These are phyloP conservation scores for Adansonia grandidieri DNA, from an alignment of 441 rosid genomes.

Conservation along the genomic window DNA sequence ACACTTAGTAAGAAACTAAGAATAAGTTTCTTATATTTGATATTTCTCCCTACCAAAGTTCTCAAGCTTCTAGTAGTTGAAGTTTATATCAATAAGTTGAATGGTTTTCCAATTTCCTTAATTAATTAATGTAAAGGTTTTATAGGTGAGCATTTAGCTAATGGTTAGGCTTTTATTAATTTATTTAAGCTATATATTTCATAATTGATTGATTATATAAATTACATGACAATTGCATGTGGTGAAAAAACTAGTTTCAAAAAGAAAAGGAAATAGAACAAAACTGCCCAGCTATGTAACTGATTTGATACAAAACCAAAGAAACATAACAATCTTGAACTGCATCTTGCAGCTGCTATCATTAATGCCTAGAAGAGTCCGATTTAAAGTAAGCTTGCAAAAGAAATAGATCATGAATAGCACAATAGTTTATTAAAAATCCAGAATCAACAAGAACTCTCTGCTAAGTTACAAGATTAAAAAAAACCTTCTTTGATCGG, in stretches of 20 bases:
- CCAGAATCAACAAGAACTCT: neutral
- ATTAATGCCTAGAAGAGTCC: neutral
- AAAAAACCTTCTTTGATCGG: constrained; percentile 55
- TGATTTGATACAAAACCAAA: neutral
- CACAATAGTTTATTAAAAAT: neutral
- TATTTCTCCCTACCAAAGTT: neutral
- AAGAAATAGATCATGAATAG: neutral
- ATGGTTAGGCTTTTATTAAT: neutral
- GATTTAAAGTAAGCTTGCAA: neutral
- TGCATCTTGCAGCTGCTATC: neutral
- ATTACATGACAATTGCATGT: neutral
- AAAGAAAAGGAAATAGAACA: neutral
- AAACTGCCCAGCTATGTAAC: neutral
- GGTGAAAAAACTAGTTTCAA: neutral
- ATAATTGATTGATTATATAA: neutral
- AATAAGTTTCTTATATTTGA: neutral
- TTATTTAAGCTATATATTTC: neutral
- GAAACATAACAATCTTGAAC: neutral
- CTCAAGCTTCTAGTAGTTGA: neutral
- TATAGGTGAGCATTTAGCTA: neutral
- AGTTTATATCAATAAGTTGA: neutral
- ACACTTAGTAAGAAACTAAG: neutral
- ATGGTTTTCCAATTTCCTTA: neutral
- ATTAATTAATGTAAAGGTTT: neutral
- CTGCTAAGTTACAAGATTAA: neutral